Conservation (phyloP, 148 eudicot species). For the Rhododendron williamsianum region DNA sequence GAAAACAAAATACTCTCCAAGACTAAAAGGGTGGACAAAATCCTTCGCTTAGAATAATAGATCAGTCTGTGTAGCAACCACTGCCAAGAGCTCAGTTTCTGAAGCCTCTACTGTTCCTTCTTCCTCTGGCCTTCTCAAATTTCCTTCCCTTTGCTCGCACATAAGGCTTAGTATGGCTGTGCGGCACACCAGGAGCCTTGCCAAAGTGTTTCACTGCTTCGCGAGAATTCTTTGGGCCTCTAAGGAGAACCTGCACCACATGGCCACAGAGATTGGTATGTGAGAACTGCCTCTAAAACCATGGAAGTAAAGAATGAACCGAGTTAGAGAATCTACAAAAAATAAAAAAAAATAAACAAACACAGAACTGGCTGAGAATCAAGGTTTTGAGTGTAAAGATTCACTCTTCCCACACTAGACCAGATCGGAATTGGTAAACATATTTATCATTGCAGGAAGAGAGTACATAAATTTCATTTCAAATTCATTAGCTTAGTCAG, state of each 20-base stretch:
- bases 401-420: neutral
- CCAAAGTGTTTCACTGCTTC: conserved; percentile 51
- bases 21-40: conserved; percentile 3
- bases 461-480: neutral
- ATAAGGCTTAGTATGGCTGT: conserved; percentile 46
- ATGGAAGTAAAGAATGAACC: neutral
- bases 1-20: neutral
- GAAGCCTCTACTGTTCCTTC: conserved; percentile 41
- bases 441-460: neutral
- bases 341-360: neutral
- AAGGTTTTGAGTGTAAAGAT: neutral
- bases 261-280: neutral
- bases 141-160: conserved; percentile 52
- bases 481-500: neutral
- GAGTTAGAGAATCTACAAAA: neutral
- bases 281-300: neutral
- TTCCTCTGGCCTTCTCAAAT: conserved; percentile 43
- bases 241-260: conserved; percentile 33
- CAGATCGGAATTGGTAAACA: neutral
- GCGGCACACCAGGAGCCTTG: conserved; percentile 48
- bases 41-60: neutral
- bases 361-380: neutral
- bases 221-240: conserved; percentile 45
- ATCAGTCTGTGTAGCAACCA: neutral
- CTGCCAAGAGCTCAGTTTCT: conserved; percentile 14